phyloP scores from a whole-genome alignment of 805 yeast species.

The Metschnikowia arizonensis region DNA sequence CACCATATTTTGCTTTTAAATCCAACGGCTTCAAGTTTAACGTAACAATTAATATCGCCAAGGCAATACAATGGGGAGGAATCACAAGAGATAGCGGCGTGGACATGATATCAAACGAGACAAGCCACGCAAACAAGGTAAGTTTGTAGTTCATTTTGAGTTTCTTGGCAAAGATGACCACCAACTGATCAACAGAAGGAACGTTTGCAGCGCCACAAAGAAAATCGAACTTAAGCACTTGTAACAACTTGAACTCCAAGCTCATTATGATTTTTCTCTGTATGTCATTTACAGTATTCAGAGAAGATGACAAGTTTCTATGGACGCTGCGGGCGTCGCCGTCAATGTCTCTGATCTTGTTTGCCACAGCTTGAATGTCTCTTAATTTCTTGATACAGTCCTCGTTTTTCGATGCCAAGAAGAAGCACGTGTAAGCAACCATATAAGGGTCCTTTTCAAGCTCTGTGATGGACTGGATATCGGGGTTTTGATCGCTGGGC shows the following conservation, averaged over 20 bases:
- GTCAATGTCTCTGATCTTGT: slow-evolving; percentile 36
- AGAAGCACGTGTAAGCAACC: slow-evolving; percentile 64
- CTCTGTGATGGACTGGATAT: slow-evolving; percentile 18
- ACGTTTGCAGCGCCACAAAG: slow-evolving; percentile 48
- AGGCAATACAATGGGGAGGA: slow-evolving; percentile 73
- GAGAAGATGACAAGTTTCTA: slow-evolving; percentile 11
- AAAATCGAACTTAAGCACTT: slow-evolving; percentile 76
- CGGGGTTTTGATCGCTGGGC: slow-evolving; percentile 21
- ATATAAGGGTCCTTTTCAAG: slow-evolving; percentile 47
- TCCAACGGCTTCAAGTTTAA: slow-evolving; percentile 43
- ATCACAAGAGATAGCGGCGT: slow-evolving; percentile 64
- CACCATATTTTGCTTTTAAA: slow-evolving; percentile 22
- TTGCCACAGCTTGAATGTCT: slow-evolving; percentile 53
- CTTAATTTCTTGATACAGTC: slow-evolving; percentile 76
- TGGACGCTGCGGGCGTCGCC: slow-evolving; percentile 29
- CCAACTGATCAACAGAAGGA: slow-evolving; percentile 54
- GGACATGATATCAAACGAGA: slow-evolving; percentile 67
- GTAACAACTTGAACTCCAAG: slow-evolving; percentile 69
- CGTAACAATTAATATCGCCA: slow-evolving; percentile 62
- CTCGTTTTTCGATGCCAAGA: slow-evolving; percentile 72
- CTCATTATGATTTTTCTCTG: slow-evolving; percentile 54
- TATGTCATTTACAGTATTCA: slow-evolving; percentile 38
- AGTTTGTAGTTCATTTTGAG: slow-evolving; percentile 43
- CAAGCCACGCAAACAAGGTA: slow-evolving; percentile 64
- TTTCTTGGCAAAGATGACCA: slow-evolving; percentile 57